These are phyloP conservation scores for Trichoderma harzianum DNA, from an alignment of 2,329 filamentous ascomycete species.

Conservation along the genomic window DNA sequence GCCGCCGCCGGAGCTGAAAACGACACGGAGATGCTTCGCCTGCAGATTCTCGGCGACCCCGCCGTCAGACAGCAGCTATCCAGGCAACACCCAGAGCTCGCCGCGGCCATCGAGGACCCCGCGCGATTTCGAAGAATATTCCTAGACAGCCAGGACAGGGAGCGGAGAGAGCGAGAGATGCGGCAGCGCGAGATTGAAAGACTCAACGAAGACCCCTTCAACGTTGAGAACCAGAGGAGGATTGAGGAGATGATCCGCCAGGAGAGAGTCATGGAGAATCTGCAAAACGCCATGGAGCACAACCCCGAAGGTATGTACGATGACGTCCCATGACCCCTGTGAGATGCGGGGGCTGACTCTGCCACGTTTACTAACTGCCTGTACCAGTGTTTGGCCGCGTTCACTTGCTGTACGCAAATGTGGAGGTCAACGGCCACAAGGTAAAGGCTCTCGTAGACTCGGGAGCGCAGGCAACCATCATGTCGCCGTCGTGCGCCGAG, in stretches of 20 bases:
- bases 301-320: conserved; percentile 77
- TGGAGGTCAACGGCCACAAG: conserved; percentile 87
- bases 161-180: conserved; percentile 69
- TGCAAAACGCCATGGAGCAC: conserved; percentile 95
- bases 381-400: conserved; percentile 82
- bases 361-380: conserved; percentile 12
- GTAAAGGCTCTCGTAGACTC: conserved; percentile 98
- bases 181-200: conserved; percentile 79
- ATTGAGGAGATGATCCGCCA: conserved; percentile 98
- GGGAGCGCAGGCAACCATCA: conserved; percentile 95
- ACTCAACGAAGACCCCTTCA: conserved; percentile 91
- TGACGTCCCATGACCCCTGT: conserved; percentile 7
- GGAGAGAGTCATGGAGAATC: conserved; percentile 88
- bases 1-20: conserved; percentile 37
- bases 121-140: conserved; percentile 72
- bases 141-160: conserved; percentile 62
- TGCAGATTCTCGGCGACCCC: conserved; percentile 79
- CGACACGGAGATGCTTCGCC: conserved; percentile 77
- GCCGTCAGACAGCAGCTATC: conserved; percentile 67
- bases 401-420: conserved; percentile 93
- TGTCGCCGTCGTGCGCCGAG: conserved; percentile 91
- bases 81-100: conserved; percentile 71
- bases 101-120: conserved; percentile 70
- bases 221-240: conserved; percentile 82
- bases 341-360: conserved; percentile 14